Evolutionary conservation across 768 basidiomycete genomes (phyloP).

Genomic region (Hemileccinum rubropunctum): DNA sequence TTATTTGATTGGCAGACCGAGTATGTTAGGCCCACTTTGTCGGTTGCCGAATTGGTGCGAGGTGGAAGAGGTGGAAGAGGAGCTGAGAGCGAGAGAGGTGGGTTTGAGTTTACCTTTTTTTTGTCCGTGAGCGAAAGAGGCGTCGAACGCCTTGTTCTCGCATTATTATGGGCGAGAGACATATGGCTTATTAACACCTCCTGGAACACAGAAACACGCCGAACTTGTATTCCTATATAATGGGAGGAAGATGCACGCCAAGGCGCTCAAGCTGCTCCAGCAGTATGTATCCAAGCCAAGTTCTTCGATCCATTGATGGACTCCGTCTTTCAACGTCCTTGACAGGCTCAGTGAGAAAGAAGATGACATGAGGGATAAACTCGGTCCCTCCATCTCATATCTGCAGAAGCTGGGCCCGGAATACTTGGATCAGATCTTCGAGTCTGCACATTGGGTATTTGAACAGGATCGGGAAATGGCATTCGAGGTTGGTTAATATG

Average conservation of each 20-base stretch:
- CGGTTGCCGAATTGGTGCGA: conserved; percentile 97
- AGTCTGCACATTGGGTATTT: conserved; percentile 83
- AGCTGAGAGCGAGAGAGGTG: conserved; percentile 77
- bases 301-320: background rate
- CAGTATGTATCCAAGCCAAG: conserved; percentile 51
- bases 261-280: conserved; percentile 80
- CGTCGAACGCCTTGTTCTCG: too few relatives aligned
- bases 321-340: background rate
- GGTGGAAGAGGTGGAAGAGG: conserved; percentile 88
- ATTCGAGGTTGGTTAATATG: conserved; percentile 55
- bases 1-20: conserved; percentile 79
- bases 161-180: too few relatives aligned
- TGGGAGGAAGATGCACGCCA: conserved; percentile 92
- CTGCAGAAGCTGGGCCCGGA: conserved; percentile 87
- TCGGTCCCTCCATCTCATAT: conserved; percentile 83
- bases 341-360: conserved; percentile 79
- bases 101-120: conserved; percentile 10
- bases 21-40: conserved; percentile 81
- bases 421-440: conserved; percentile 78
- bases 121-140: too few relatives aligned
- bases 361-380: conserved; percentile 72
- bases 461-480: conserved; percentile 68
- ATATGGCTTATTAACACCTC: background rate
- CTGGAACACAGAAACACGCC: conserved; percentile 67
- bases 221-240: conserved; percentile 91